A percentile compares a stretch with the other conserved stretches of the same genome.
phyloP scores from a whole-genome alignment of 768 basidiomycete species.

The Lanmaoa rubissima region DNA sequence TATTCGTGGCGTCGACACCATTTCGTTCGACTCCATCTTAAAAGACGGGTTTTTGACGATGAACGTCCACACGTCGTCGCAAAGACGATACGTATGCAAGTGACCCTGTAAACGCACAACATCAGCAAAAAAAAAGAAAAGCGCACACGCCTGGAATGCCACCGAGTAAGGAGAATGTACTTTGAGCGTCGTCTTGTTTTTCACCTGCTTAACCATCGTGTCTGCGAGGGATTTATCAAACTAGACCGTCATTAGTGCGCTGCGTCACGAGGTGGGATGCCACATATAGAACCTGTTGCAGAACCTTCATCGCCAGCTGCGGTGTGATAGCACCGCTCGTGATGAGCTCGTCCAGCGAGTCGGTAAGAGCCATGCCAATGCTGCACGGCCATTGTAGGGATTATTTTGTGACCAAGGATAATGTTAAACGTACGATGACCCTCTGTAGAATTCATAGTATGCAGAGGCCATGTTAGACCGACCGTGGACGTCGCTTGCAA shows the following conservation, averaged over 20 bases:
- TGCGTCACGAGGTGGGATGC: conserved; percentile 3
- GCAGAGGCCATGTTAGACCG: conserved; percentile 62
- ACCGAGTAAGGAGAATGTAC: conserved; percentile 37
- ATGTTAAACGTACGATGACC: conserved; percentile 69
- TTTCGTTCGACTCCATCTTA: conserved; percentile 92
- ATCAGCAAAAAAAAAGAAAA: conserved; percentile 1
- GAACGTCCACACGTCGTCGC: conserved; percentile 99
- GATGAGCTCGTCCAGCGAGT: conserved; percentile 97
- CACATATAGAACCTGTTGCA: conserved; percentile 75
- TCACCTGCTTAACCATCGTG: conserved; percentile 89
- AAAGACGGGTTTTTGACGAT: conserved; percentile 90
- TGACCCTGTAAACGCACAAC: conserved; percentile 58
- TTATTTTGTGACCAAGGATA: background rate
- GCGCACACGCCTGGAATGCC: background rate
- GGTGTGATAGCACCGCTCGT: conserved; percentile 96
- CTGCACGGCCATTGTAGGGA: conserved; percentile 40
- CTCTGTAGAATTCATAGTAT: conserved; percentile 92
- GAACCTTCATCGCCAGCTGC: conserved; percentile 97
- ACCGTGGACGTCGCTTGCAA: conserved; percentile 8
- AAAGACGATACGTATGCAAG: conserved; percentile 86
- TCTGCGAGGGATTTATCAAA: conserved; percentile 96
- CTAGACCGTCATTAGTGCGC: conserved; percentile 41
- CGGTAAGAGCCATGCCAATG: conserved; percentile 95
- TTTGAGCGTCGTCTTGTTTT: conserved; percentile 92
- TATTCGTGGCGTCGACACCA: conserved; percentile 72